Base-by-base conservation (phyloP, 2,329 filamentous ascomycete species). In the Claviceps spartinae region DNA sequence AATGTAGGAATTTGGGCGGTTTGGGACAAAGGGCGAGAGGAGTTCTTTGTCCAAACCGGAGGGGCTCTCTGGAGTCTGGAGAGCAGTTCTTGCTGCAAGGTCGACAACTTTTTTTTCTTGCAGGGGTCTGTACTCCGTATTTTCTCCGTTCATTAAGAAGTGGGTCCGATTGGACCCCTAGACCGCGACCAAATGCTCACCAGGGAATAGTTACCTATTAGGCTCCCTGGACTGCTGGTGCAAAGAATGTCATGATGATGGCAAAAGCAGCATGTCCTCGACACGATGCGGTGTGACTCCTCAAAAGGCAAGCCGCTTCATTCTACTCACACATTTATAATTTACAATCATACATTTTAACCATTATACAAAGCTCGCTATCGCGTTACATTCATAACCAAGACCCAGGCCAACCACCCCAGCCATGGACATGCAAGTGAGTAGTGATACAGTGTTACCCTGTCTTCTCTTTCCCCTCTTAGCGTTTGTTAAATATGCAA, bases 381-480 rank as follows among this genome's bases (percentile, higher is more conserved):
- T 26, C 5, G 26, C 47, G 26, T 50, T 42, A 45, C 38, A 56
- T 34, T 59, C 60, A 54, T 64, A 22, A 45, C 30, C 14, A 40
- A 54, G 59, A 58, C 20, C 57, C 61, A 41, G 47, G 48, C 18
- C 24, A 38, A 37, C 16, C 8, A 26, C 38, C 18, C 47, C 14
- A 30, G 26, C 36, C 20, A 38, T 14, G 9, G 22, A 26, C 47
- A 53, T 54, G 46, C 52, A 55, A 45, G 52, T 58, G 52, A 41
- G 47, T 47, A 54, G 47, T 40, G 44, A 38, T 40, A 41, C 42
- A 24, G 20, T 43, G 14, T 18, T 43, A 6, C 18, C 37, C 8
- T 49, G 7, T 3, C 14, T 61, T 50, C 38, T 51, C 47, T 26
- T 24, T 2, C 4, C 18, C 11, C 14, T 49, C 43, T 36, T 26